phyloP scores from a whole-genome alignment of 116 monocot species.

The Phalaenopsis hybrid region DNA sequence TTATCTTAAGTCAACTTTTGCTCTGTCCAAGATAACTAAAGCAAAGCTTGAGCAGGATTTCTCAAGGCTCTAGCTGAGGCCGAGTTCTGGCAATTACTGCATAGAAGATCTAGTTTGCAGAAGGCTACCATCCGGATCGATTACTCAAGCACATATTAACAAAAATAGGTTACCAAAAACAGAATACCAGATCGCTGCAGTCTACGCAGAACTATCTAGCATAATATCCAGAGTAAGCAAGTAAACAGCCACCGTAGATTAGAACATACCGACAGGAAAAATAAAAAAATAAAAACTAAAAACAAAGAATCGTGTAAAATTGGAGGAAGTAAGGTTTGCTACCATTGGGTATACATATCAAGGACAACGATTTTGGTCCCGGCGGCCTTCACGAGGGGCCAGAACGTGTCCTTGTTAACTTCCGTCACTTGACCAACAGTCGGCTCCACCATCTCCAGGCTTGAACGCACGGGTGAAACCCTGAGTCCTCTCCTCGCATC shows the following conservation, averaged over 20 bases:
- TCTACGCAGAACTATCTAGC: background rate
- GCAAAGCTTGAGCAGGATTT: too few species aligned
- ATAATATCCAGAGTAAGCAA: background rate
- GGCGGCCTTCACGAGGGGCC: conserved; percentile 76
- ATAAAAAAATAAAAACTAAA: background rate
- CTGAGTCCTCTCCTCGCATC: background rate
- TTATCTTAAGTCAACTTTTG: too few species aligned
- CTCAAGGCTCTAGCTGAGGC: too few species aligned
- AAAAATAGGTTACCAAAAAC: too few species aligned
- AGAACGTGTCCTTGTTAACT: conserved; percentile 84
- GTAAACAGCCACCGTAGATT: background rate
- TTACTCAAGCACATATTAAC: too few species aligned
- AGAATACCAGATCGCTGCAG: too few species aligned
- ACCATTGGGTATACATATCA: conserved; percentile 99
- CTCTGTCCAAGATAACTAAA: too few species aligned
- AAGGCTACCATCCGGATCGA: too few species aligned
- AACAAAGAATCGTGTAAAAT: background rate
- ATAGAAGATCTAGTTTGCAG: too few species aligned
- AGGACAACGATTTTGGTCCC: conserved; percentile 69
- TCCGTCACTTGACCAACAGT: conserved; percentile 70
- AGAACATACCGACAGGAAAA: background rate
- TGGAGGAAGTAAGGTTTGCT: conserved; percentile 12
- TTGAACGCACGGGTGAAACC: conserved; percentile 19
- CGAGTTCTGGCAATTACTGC: too few species aligned
- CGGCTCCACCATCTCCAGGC: conserved; percentile 43